A percentile compares a stretch with the other conserved stretches of the same genome.
These are phyloP conservation scores for Boletus tomentosulus DNA, from an alignment of 768 basidiomycete species.

Conservation along the genomic window DNA sequence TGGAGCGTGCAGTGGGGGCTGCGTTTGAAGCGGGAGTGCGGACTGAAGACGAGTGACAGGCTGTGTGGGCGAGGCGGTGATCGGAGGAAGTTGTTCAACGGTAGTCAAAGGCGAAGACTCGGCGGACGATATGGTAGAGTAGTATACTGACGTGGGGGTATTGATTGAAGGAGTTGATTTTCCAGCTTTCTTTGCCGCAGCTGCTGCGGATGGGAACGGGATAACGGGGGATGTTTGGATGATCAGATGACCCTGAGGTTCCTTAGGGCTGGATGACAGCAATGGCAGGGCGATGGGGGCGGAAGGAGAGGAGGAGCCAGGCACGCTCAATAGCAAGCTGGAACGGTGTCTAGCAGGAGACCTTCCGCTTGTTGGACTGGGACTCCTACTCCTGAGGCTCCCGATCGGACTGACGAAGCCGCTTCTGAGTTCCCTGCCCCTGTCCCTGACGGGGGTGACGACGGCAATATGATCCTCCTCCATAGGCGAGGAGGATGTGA, in stretches of 20 bases:
- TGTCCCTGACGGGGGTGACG: slow-evolving; percentile 47
- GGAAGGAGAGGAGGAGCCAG: slow-evolving; percentile 30
- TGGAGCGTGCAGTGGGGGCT: slow-evolving; percentile 9
- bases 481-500: slow-evolving; percentile 44
- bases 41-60: slow-evolving; percentile 17
- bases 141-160: slow-evolving; percentile 50
- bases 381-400: slow-evolving; percentile 58
- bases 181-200: slow-evolving; percentile 6
- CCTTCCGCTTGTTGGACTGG: slow-evolving; percentile 49
- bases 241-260: slow-evolving; percentile 15
- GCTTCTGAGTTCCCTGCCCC: slow-evolving; percentile 36
- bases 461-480: slow-evolving; percentile 59
- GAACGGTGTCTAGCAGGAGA: slow-evolving; percentile 35
- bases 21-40: slow-evolving; percentile 16
- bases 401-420: slow-evolving; percentile 66
- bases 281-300: slow-evolving; percentile 18
- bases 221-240: slow-evolving; percentile 23
- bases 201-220: slow-evolving; percentile 1
- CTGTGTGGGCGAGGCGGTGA: slow-evolving; percentile 20
- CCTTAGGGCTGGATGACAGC: slow-evolving; percentile 29
- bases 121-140: slow-evolving; percentile 36
- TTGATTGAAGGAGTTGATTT: slow-evolving; percentile 29
- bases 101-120: slow-evolving; percentile 39
- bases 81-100: slow-evolving; percentile 27
- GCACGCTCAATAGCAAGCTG: slow-evolving; percentile 49